Base-by-base conservation (phyloP, 768 basidiomycete genomes). In the Epithele typhae region DNA sequence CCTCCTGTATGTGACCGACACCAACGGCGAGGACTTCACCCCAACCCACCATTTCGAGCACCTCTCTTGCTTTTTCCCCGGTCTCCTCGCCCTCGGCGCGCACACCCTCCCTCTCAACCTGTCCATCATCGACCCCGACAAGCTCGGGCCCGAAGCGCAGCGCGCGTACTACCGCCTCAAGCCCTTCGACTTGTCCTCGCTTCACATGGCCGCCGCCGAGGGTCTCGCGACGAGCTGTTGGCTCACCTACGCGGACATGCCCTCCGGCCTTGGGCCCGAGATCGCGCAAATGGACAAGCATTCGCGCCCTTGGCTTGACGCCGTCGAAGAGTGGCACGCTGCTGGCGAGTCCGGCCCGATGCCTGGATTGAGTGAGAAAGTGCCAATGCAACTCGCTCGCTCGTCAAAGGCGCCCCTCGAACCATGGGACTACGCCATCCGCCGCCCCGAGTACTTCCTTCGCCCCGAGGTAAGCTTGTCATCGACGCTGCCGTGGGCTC, bases 31-130 rank as follows among this genome's bases (percentile, higher is more conserved):
- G 10, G 53, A 54, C 9, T 65, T 61, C 22, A 49, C 56, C 14
- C 70, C 76, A 19, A 68, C 73, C 9, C 77, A 83, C 53, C 56
- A 60, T 18, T 78, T 87, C 44, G 87, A 89, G 51, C 87, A 90
- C 57, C 66, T 90, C 22, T 79, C 86, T 10, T 88, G 87, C 63
- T 90, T 88, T 68, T 71, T 87, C 39, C 85, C 86, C 0, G 87
- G 87, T 14, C 66, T 88, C 14, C 69, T 90, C 40, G 84, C 87
- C 4, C 71, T 90, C 3, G 87, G 87, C 21, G 83, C 67, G 4
- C 75, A 82, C 51, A 74, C 75, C 10, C 72, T 88, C 43, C 64
- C 78, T 42, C 71, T 83, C 3, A 63, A 69, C 21, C 59, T 67
- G 0, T 53, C 76, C 14, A 77, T 75, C 9, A 71, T 84, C 43